phyloP scores from a whole-genome alignment of 805 yeast species.

The Wickerhamiella australiensis region DNA sequence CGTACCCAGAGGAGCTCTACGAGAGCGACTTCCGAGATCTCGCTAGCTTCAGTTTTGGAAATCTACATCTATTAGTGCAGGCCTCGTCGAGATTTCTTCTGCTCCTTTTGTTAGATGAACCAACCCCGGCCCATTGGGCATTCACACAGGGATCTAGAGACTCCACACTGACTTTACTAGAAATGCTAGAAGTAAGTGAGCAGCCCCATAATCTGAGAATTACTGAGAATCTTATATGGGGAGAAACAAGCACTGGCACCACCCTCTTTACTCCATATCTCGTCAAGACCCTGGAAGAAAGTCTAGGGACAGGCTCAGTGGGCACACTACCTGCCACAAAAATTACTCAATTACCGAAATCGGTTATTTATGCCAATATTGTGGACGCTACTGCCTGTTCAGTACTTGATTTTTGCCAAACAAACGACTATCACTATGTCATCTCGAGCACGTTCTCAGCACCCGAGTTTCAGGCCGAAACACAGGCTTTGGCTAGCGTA shows the following conservation, averaged over 20 bases:
- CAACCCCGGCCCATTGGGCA: conserved; percentile 10
- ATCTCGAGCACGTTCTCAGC: not conserved
- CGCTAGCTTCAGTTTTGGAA: conserved; percentile 4
- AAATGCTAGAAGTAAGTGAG: conserved; percentile 8
- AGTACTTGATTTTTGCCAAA: not conserved
- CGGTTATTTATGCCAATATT: not conserved
- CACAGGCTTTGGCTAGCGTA: not conserved
- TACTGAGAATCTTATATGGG: conserved; percentile 3
- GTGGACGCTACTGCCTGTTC: not conserved
- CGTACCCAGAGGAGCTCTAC: conserved; percentile 46
- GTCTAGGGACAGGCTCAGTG: not conserved
- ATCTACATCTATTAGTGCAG: conserved; percentile 16
- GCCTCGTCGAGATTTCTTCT: conserved; percentile 11
- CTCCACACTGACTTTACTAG: conserved; percentile 11
- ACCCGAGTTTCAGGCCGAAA: not conserved
- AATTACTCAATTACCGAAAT: not conserved
- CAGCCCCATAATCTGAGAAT: not conserved
- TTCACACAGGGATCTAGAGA: conserved; percentile 1
- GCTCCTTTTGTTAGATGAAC: conserved; percentile 12
- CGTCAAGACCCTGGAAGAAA: not conserved
- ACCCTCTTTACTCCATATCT: not conserved
- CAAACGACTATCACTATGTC: not conserved
- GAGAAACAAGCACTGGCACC: not conserved
- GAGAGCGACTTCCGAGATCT: conserved; percentile 34
- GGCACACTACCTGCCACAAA: not conserved